Percentiles rank a stretch among this genome's conserved stretches.
Conservation (phyloP, 2,329 filamentous ascomycete genomes). For the Penicillium sp. region DNA sequence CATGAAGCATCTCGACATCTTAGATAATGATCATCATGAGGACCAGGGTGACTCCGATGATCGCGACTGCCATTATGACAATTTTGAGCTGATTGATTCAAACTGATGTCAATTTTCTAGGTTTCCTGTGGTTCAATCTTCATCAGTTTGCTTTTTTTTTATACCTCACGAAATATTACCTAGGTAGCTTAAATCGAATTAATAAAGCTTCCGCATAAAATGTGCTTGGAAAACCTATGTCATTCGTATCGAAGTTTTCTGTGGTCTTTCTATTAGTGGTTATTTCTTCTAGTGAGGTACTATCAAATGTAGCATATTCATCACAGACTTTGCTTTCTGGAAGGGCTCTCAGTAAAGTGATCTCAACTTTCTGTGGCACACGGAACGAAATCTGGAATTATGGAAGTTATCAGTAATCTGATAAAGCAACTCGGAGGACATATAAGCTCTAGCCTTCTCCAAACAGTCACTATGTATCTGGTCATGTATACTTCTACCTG, state of each 20-base stretch:
- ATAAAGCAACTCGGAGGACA: too few species aligned
- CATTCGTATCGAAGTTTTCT: neutral
- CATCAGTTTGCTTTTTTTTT: neutral
- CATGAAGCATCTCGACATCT: slow-evolving; percentile 6
- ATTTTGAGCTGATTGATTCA: slow-evolving; percentile 16
- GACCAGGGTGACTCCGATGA: neutral
- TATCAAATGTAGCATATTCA: neutral
- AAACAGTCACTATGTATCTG: neutral
- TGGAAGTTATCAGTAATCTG: neutral
- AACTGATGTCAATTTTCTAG: neutral
- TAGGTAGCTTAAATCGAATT: neutral
- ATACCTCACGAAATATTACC: slow-evolving; percentile 1
- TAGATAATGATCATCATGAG: neutral
- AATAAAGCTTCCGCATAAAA: neutral
- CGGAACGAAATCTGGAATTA: neutral
- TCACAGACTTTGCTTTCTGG: neutral
- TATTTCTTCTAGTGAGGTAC: neutral
- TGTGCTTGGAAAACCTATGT: too few species aligned
- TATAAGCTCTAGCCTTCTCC: too few species aligned
- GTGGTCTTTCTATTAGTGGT: neutral
- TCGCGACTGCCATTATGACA: neutral
- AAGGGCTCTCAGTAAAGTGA: neutral
- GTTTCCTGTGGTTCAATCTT: neutral
- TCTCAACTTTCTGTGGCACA: neutral
- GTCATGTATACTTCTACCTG: neutral